These are phyloP conservation scores for Cryptococcus sp. DNA, from an alignment of 1,284 basidiomycete species.

Conservation along the genomic window DNA sequence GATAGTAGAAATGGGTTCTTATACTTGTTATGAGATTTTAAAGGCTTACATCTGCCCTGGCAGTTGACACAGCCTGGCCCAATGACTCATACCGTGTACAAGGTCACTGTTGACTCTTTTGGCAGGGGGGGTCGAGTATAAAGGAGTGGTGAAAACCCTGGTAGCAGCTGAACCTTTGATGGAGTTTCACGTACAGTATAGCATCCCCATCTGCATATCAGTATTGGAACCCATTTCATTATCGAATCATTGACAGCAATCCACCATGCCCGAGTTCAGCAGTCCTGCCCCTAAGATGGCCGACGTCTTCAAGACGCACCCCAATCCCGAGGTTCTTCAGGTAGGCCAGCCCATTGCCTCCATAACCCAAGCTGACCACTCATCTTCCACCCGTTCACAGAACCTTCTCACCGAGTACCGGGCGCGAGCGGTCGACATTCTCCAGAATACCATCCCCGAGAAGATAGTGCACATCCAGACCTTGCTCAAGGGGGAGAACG, in stretches of 20 bases:
- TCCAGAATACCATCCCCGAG: slow-evolving; percentile 26
- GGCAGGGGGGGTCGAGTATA: too few species aligned
- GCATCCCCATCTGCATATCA: too few species aligned
- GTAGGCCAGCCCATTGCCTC: slow-evolving; percentile 9
- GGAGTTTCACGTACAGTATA: too few species aligned
- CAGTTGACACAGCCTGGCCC: too few species aligned
- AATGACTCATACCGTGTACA: too few species aligned
- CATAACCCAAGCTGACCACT: background rate
- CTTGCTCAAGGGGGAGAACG: slow-evolving; percentile 20
- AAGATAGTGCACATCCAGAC: slow-evolving; percentile 25
- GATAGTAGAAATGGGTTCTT: too few species aligned
- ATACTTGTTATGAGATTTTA: too few species aligned
- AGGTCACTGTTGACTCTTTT: too few species aligned
- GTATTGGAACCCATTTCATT: too few species aligned
- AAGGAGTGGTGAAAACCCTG: too few species aligned
- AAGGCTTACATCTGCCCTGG: too few species aligned
- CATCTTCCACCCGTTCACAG: slow-evolving; percentile 8
- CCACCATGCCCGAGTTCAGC: slow-evolving; percentile 17
- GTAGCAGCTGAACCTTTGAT: too few species aligned
- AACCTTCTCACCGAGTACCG: slow-evolving; percentile 22
- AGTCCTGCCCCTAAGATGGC: slow-evolving; percentile 20
- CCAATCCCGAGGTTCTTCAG: slow-evolving; percentile 16
- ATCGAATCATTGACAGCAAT: background rate
- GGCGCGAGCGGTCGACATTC: slow-evolving; percentile 21
- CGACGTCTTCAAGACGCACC: slow-evolving; percentile 29